Evolutionary conservation across 495 filamentous ascomycete genomes (phyloP).

Genomic region (Aspergillus coremiiformis): DNA sequence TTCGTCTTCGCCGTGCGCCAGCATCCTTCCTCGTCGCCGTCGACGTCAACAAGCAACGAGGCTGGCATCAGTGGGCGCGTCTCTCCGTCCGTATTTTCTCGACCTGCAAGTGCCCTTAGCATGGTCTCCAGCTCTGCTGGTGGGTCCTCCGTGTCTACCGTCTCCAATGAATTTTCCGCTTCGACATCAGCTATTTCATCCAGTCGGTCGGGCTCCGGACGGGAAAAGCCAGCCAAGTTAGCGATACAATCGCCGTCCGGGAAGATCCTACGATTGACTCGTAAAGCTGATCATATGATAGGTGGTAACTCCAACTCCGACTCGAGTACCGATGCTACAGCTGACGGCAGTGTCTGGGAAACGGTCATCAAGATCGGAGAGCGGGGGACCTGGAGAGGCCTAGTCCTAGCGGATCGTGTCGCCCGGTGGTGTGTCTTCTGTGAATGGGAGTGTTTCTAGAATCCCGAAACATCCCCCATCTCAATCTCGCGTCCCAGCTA

Average conservation of each 20-base stretch:
- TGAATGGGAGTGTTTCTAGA: slow-evolving; percentile 73
- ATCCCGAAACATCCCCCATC: background rate
- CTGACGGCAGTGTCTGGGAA: slow-evolving; percentile 85
- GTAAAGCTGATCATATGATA: slow-evolving; percentile 71
- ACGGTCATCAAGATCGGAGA: slow-evolving; percentile 98
- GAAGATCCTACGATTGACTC: slow-evolving; percentile 84
- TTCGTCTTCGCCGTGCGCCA: slow-evolving; percentile 96
- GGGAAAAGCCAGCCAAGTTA: slow-evolving; percentile 85
- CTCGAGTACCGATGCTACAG: slow-evolving; percentile 45
- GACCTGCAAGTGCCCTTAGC: slow-evolving; percentile 75
- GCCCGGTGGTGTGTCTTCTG: slow-evolving; percentile 98
- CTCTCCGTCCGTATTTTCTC: slow-evolving; percentile 62
- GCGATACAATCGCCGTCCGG: slow-evolving; percentile 94
- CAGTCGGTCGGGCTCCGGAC: slow-evolving; percentile 37
- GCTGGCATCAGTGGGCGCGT: slow-evolving; percentile 33
- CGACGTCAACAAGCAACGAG: slow-evolving; percentile 46
- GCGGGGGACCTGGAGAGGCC: slow-evolving; percentile 79
- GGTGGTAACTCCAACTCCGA: slow-evolving; percentile 37
- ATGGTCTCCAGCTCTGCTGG: slow-evolving; percentile 52
- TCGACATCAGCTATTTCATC: slow-evolving; percentile 50
- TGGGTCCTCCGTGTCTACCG: slow-evolving; percentile 31
- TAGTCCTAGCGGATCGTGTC: slow-evolving; percentile 91
- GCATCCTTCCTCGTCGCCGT: slow-evolving; percentile 61
- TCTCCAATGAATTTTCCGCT: slow-evolving; percentile 40
- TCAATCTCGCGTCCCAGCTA: background rate